Conservation (phyloP, 306 rosid species). For the Glycine soja region DNA sequence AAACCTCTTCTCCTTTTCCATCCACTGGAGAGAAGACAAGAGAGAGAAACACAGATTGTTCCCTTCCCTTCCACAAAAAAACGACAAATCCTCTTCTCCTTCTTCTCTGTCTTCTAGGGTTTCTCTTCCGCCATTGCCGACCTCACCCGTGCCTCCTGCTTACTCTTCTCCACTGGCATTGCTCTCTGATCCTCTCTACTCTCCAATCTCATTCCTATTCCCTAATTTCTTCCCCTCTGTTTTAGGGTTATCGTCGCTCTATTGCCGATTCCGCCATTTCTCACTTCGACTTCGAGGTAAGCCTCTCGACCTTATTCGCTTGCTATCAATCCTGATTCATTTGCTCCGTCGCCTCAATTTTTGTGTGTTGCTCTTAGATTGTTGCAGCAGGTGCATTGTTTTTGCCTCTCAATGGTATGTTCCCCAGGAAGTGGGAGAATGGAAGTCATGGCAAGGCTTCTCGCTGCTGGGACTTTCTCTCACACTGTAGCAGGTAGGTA, state of each 20-base stretch:
- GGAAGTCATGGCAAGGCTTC: conserved; percentile 84
- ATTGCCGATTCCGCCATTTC: conserved; percentile 16
- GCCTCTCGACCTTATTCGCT: not conserved
- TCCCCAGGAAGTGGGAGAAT: conserved; percentile 81
- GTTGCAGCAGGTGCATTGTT: conserved; percentile 31
- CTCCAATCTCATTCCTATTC: conserved; percentile 24
- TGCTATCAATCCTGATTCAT: not conserved
- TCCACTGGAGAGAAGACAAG: conserved; percentile 35
- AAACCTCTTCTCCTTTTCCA: not conserved
- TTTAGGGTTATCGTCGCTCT: conserved; percentile 29
- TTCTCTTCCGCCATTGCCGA: conserved; percentile 51
- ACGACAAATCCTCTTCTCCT: conserved; percentile 35
- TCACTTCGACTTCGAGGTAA: conserved; percentile 27
- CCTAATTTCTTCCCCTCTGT: not conserved
- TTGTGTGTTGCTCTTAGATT: not conserved
- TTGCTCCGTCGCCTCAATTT: not conserved
- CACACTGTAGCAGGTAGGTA: conserved; percentile 64
- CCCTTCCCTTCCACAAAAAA: not conserved
- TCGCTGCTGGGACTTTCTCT: conserved; percentile 67
- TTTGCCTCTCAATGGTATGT: conserved; percentile 56
- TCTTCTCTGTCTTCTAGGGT: conserved; percentile 44
- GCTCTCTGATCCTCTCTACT: conserved; percentile 31
- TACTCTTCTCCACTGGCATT: conserved; percentile 43
- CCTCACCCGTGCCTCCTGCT: not conserved
- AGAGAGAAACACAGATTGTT: not conserved